A percentile compares a stretch with the other conserved stretches of the same genome.
Evolutionary conservation across 208 protist species (phyloP).

Genomic region (Vickermania ingenoplastis): DNA sequence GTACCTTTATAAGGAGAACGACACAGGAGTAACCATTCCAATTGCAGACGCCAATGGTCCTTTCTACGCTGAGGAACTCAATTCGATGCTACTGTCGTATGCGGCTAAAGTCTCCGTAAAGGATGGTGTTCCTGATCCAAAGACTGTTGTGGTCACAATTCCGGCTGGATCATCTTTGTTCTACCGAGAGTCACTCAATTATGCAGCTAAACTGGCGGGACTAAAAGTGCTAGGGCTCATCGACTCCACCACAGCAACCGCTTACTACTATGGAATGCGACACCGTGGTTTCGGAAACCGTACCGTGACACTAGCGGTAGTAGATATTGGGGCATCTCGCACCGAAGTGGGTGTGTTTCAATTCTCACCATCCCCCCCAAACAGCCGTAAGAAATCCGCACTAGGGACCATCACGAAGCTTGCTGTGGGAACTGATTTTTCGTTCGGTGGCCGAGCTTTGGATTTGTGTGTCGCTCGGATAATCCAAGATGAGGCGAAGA

Average conservation of each 20-base stretch:
- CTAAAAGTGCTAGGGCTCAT: slow-evolving; percentile 84
- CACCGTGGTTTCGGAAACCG: slow-evolving; percentile 67
- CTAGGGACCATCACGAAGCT: slow-evolving; percentile 73
- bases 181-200: slow-evolving; percentile 6
- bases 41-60: slow-evolving; percentile 32
- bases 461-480: slow-evolving; percentile 84
- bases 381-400: slow-evolving; percentile 17
- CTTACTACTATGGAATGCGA: slow-evolving; percentile 82
- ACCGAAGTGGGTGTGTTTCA: slow-evolving; percentile 82
- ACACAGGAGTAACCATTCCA: slow-evolving; percentile 34
- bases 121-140: slow-evolving; percentile 37
- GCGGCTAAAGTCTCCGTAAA: slow-evolving; percentile 31
- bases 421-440: slow-evolving; percentile 57
- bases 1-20: slow-evolving; percentile 34
- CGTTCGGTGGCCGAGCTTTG: slow-evolving; percentile 82
- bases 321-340: slow-evolving; percentile 82
- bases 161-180: slow-evolving; percentile 22
- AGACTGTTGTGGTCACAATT: slow-evolving; percentile 82
- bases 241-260: slow-evolving; percentile 86
- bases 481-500: slow-evolving; percentile 80
- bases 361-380: slow-evolving; percentile 40
- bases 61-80: slow-evolving; percentile 82
- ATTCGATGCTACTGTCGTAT: slow-evolving; percentile 81
- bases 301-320: slow-evolving; percentile 65
- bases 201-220: slow-evolving; percentile 68